Evolutionary conservation across 495 filamentous ascomycete genomes (phyloP), one percentile per base, ranked within the genome.

Genomic region (Penicillium bovifimosum): DNA sequence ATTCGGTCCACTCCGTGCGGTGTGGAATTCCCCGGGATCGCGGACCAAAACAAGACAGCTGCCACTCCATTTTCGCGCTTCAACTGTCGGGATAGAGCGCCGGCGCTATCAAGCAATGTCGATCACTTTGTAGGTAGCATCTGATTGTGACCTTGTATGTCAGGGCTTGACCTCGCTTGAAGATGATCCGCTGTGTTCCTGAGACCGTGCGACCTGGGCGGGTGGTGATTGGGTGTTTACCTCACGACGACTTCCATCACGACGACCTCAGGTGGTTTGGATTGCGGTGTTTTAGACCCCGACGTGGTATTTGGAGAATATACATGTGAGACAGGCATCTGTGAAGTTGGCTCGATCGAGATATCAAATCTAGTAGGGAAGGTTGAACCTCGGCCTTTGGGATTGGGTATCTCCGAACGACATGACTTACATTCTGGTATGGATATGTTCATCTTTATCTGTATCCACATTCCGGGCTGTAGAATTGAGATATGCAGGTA

Each of bases 171-270:
- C 33, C 16, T 39, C 32, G 13, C 27, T 41, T 41, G 27, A n/a
- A 34, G 13, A 16, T 27, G 32, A 36, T 4, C 28, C 20, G 24
- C 31, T 0, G 3, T 26, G 36, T 28, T 20, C 16, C 18, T 13
- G 17, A 28, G 18, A 20, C 20, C 47, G 38, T 50, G 47, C 28
- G 38, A 13, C n/a, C 13, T 6, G 36, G 4, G 28, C 18, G 8
- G 17, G 29, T 26, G 39, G 18, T 32, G 29, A 50, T 50, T 50
- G 48, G 48, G 18, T 50, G 46, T 17, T 17, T 3, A 40, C 38
- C 24, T 40, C 18, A 24, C n/a, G n/a, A 42, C 40, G 27, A 26
- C 8, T 5, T 41, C 14, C n/a, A n/a, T 40, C 18, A 24, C n/a
- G n/a, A 42, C 40, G 27, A 26, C 8, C 10, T 41, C 14, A 41